phyloP scores from a whole-genome alignment of 2,329 filamentous ascomycete species.

The Ceratocystis colombiana region DNA sequence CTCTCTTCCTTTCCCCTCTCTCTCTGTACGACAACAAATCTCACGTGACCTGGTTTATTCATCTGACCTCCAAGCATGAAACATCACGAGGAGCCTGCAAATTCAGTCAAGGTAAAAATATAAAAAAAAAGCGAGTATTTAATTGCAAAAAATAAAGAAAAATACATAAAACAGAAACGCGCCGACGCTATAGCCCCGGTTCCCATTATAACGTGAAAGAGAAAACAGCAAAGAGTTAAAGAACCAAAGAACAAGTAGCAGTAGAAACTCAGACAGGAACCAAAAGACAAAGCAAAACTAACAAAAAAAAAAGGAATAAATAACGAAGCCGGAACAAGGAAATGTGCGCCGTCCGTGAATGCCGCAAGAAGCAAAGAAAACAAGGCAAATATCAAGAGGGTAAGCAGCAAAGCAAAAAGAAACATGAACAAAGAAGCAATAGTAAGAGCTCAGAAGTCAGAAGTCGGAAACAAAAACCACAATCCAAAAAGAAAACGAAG shows the following conservation, averaged over 20 bases:
- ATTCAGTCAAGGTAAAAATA: neutral
- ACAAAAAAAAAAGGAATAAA: neutral
- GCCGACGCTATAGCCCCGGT: conserved; percentile 19
- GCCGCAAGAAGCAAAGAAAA: conserved; percentile 13
- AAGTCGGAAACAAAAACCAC: no score
- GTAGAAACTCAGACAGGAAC: neutral
- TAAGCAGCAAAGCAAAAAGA: neutral
- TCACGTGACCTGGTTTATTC: neutral
- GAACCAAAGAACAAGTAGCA: neutral
- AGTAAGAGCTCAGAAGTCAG: neutral
- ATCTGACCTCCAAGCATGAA: neutral
- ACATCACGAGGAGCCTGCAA: neutral
- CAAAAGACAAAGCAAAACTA: neutral
- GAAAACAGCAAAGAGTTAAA: neutral
- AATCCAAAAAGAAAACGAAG: conserved; percentile 7
- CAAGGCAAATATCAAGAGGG: neutral
- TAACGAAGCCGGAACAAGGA: neutral
- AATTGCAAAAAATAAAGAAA: neutral
- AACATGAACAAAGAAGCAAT: neutral
- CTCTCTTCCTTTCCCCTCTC: neutral
- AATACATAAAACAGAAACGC: conserved; percentile 16
- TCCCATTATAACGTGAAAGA: conserved; percentile 16
- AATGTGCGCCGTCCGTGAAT: neutral
- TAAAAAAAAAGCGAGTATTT: neutral
- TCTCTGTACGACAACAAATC: neutral